These are phyloP conservation scores for Seiridium cupressi DNA, from an alignment of 2,329 filamentous ascomycete species.

Conservation along the genomic window DNA sequence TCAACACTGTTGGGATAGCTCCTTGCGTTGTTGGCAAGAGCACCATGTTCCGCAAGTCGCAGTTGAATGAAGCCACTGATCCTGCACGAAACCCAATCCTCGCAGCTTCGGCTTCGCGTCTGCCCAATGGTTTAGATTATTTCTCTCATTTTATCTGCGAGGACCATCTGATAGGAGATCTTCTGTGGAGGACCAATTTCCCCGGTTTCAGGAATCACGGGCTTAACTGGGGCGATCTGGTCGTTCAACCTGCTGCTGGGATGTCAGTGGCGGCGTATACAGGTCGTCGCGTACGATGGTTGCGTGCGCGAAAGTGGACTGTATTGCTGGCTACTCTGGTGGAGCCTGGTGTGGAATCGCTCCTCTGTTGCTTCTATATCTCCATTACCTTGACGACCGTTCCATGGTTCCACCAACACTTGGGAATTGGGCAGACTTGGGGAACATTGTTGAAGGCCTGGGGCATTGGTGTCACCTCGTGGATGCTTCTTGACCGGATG, in stretches of 20 bases:
- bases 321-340: constrained; percentile 86
- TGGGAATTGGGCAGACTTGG: constrained; percentile 66
- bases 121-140: constrained; percentile 74
- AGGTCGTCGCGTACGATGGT: constrained; percentile 81
- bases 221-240: constrained; percentile 80
- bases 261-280: constrained; percentile 79
- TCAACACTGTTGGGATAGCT: constrained; percentile 87
- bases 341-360: constrained; percentile 86
- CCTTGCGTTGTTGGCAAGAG: constrained; percentile 96
- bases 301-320: constrained; percentile 91
- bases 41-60: constrained; percentile 95
- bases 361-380: constrained; percentile 79
- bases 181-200: constrained; percentile 74
- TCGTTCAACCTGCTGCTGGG: constrained; percentile 82
- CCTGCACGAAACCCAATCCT: constrained; percentile 43
- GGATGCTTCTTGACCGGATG: constrained; percentile 74
- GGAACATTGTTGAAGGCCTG: constrained; percentile 63
- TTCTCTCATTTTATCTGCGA: constrained; percentile 98
- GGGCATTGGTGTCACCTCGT: constrained; percentile 61
- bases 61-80: constrained; percentile 73
- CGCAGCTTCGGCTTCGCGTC: constrained; percentile 33
- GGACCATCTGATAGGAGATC: constrained; percentile 91
- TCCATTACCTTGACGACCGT: constrained; percentile 76
- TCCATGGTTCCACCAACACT: constrained; percentile 53
- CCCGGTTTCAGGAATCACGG: constrained; percentile 74